phyloP scores from a whole-genome alignment of 805 yeast species.

The Suhomyces prunicola region DNA sequence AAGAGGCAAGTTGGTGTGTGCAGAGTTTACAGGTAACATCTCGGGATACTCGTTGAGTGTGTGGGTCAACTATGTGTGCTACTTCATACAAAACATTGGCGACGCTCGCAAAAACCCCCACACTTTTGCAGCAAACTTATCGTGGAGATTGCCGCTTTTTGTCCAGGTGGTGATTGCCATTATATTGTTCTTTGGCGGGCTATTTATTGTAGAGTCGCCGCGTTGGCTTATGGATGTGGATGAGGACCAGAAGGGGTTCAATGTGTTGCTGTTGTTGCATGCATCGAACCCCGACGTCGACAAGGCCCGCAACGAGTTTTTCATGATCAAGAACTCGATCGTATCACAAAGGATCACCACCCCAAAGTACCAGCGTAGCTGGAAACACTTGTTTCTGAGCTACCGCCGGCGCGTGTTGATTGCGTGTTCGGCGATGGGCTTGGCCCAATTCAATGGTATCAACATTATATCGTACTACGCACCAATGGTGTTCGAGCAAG shows the following conservation, averaged over 20 bases:
- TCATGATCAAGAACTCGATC: slow-evolving; percentile 45
- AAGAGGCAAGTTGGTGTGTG: slow-evolving; percentile 80
- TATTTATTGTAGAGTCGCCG: slow-evolving; percentile 82
- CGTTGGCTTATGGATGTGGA: slow-evolving; percentile 87
- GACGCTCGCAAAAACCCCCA: slow-evolving; percentile 35
- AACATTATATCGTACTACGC: slow-evolving; percentile 59
- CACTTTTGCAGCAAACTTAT: slow-evolving; percentile 37
- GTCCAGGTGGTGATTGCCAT: slow-evolving; percentile 74
- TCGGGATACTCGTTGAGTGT: slow-evolving; percentile 78
- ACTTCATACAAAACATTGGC: slow-evolving; percentile 55
- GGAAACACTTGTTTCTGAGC: slow-evolving; percentile 39
- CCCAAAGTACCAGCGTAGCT: slow-evolving; percentile 40
- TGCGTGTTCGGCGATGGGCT: slow-evolving; percentile 43
- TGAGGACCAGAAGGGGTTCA: slow-evolving; percentile 54
- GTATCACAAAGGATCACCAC: slow-evolving; percentile 33
- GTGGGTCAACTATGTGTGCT: slow-evolving; percentile 82
- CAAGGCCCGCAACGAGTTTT: slow-evolving; percentile 42
- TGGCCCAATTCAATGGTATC: slow-evolving; percentile 52
- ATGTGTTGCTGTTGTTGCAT: slow-evolving; percentile 34
- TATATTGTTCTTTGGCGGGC: slow-evolving; percentile 67
- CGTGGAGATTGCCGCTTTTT: slow-evolving; percentile 80
- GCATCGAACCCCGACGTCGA: slow-evolving; percentile 28
- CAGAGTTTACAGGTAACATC: slow-evolving; percentile 84
- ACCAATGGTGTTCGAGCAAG: slow-evolving; percentile 50
- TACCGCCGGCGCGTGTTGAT: slow-evolving; percentile 35